These are phyloP conservation scores for Sarcodon aspratus DNA, from an alignment of 768 basidiomycete genomes.

Conservation along the genomic window DNA sequence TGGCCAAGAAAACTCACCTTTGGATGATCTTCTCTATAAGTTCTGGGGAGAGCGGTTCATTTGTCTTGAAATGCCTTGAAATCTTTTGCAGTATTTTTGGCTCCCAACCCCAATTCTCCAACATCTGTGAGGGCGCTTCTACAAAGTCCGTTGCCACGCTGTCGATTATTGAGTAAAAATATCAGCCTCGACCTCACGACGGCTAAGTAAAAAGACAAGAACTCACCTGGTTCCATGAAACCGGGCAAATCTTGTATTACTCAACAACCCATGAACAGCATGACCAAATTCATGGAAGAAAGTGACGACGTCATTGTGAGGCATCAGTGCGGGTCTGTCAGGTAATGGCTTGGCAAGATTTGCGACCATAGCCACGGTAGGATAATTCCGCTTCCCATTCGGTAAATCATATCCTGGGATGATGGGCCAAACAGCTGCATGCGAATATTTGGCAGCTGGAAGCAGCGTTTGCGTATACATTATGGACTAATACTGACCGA, in stretches of 20 bases:
- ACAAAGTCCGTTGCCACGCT: conserved; percentile 75
- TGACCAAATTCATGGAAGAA: conserved; percentile 86
- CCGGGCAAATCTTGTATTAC: conserved; percentile 54
- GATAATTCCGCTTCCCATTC: conserved; percentile 55
- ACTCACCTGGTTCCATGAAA: conserved; percentile 71
- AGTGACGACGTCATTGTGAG: conserved; percentile 58
- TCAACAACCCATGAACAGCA: conserved; percentile 43
- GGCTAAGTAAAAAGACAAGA: conserved; percentile 1
- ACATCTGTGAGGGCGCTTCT: conserved; percentile 87
- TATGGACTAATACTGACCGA: background rate
- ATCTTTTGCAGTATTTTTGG: conserved; percentile 63
- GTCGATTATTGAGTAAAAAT: background rate
- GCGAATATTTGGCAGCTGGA: conserved; percentile 67
- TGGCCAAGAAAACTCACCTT: conserved; percentile 30
- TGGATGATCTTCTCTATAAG: conserved; percentile 73
- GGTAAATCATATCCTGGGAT: conserved; percentile 50
- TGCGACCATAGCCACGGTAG: conserved; percentile 79
- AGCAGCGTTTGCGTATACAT: background rate
- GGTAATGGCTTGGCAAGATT: conserved; percentile 82
- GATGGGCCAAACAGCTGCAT: conserved; percentile 80
- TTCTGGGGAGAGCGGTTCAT: conserved; percentile 57
- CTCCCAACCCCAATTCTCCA: conserved; percentile 93
- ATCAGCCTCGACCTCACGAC: background rate
- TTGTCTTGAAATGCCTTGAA: conserved; percentile 73
- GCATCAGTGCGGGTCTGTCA: conserved; percentile 73